Base-by-base conservation (phyloP, 345 rosid species). In the Hibiscus mutabilis region DNA sequence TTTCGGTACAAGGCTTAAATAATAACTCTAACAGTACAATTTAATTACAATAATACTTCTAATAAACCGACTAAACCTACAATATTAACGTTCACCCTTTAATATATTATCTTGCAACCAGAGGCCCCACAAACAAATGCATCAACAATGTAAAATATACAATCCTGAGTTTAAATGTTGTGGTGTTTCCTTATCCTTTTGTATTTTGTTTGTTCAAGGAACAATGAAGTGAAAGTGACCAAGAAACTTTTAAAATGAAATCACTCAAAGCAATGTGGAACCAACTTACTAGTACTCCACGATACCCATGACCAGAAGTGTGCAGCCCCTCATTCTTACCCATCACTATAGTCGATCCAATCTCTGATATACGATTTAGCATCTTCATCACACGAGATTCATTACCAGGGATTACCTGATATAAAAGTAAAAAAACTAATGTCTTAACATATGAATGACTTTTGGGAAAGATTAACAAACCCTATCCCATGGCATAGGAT, bases 291-390 rank as follows among this genome's bases (percentile, higher is more conserved):
- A 95, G 84, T 74, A 91, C 99, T 70, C 96, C 99, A 58, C 99
- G 97, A 83, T 95, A 92, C 67, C 81, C 99, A 78, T 95, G 99
- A 40, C 99, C 99, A 76, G 99, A 92, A 75, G 97, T 90, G 79
- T 95, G 99, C 75, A 95, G 85, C 82, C 86, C 77, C 65, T 88
- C 93, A 74, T 89, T 88, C 80, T 74, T 89, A 64, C 99, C 99
- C 96, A 88, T 95, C 66, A 95, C 85, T 66, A 95, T 84, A 60
- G 81, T 80, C 76, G 99, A 91, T 25, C 99, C 99, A 65, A 95
- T 88, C 58, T 92, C 99, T 53, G 99, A 73, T 82, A 95, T 79
- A 71, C 99, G 97, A 63, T 95, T 95, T 83, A 95, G 80, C 99
- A 95, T 95, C 76, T 92, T 87, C 97, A 91, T 95, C 46, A 95